Conservation (phyloP, 306 rosid genomes). For the Datisca glomerata region DNA sequence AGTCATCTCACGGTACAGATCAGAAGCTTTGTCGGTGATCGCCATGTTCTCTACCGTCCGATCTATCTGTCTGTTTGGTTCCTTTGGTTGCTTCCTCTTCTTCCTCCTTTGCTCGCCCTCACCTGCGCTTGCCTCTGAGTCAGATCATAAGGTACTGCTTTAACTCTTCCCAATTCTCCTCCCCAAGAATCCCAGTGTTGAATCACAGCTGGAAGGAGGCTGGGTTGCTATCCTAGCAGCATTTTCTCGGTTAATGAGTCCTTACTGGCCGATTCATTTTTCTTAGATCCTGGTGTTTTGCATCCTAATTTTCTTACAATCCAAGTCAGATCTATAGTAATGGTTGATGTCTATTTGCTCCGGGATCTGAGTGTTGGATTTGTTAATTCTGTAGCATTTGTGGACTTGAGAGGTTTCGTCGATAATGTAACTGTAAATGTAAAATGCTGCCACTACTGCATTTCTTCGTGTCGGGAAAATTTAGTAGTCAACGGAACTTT, state of each 20-base stretch:
- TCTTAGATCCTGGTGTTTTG: background rate
- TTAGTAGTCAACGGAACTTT: background rate
- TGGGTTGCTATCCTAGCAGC: background rate
- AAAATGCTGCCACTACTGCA: too few species aligned
- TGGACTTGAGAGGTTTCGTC: too few species aligned
- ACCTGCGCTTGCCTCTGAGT: conserved; percentile 52
- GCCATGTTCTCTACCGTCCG: conserved; percentile 63
- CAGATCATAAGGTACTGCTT: conserved; percentile 78
- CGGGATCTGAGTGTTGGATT: background rate
- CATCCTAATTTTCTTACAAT: background rate
- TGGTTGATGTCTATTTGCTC: background rate
- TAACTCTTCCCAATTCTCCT: conserved; percentile 5
- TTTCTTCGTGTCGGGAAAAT: background rate
- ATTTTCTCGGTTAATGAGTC: too few species aligned
- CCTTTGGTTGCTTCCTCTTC: conserved; percentile 18
- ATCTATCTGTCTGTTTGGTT: conserved; percentile 24
- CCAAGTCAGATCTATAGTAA: background rate
- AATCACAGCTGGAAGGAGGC: background rate
- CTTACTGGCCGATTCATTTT: too few species aligned
- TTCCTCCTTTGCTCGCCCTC: conserved; percentile 29
- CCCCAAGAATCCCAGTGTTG: background rate
- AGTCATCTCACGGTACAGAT: conserved; percentile 32
- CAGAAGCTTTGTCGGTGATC: conserved; percentile 27
- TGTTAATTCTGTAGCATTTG: background rate
- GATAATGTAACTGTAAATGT: background rate